phyloP scores from a whole-genome alignment of 2,329 filamentous ascomycete genomes.

The Sphaerulina populicola region DNA sequence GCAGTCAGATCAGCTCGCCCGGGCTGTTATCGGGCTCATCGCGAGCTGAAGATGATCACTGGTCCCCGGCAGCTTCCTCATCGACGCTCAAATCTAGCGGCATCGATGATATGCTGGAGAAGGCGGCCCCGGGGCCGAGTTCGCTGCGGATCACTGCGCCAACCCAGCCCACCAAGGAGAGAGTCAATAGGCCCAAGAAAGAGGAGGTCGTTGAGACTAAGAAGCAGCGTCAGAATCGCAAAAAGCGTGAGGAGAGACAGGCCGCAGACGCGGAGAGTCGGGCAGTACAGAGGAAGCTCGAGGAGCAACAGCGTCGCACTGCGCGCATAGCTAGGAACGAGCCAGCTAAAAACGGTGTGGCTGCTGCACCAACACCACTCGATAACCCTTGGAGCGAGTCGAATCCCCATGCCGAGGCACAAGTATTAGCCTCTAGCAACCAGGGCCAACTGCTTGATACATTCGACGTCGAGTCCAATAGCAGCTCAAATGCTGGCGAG shows the following conservation, averaged over 20 bases:
- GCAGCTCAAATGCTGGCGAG: slow-evolving; percentile 33
- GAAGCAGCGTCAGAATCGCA: slow-evolving; percentile 89
- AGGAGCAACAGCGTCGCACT: slow-evolving; percentile 74
- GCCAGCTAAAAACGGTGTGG: slow-evolving; percentile 67
- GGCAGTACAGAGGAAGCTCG: slow-evolving; percentile 62
- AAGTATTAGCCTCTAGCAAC: slow-evolving; percentile 6
- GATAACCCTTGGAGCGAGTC: slow-evolving; percentile 48
- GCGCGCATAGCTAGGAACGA: slow-evolving; percentile 77
- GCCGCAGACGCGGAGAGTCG: slow-evolving; percentile 67
- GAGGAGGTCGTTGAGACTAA: slow-evolving; percentile 67
- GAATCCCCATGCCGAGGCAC: slow-evolving; percentile 14
- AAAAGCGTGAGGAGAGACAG: slow-evolving; percentile 78
- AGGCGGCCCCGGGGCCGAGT: slow-evolving; percentile 57
- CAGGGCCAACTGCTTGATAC: slow-evolving; percentile 41
- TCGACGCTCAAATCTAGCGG: slow-evolving; percentile 56
- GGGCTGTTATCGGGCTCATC: slow-evolving; percentile 54
- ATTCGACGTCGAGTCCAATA: slow-evolving; percentile 40
- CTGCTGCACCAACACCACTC: slow-evolving; percentile 38
- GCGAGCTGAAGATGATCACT: slow-evolving; percentile 70
- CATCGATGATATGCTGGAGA: slow-evolving; percentile 87
- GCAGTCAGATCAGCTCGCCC: slow-evolving; percentile 36
- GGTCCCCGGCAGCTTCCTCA: slow-evolving; percentile 57
- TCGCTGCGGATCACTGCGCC: slow-evolving; percentile 70
- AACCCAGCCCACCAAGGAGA: slow-evolving; percentile 44
- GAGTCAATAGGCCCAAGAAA: slow-evolving; percentile 53